Percentiles rank a stretch among this genome's conserved stretches.
phyloP scores from a whole-genome alignment of 2,329 filamentous ascomycete species.

The Cercospora sp. region DNA sequence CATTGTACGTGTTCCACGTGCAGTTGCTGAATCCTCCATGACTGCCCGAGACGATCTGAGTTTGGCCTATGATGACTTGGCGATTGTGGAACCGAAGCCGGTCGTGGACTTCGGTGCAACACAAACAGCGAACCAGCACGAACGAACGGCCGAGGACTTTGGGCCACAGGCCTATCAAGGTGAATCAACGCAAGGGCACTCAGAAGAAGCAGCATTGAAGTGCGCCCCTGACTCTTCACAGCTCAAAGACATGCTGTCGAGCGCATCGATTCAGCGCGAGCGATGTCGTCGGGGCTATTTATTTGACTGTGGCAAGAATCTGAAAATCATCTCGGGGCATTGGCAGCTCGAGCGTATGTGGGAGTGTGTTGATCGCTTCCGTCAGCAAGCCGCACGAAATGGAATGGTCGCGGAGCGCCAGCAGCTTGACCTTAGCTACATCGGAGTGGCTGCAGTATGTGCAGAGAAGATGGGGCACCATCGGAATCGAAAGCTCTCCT shows the following conservation, averaged over 20 bases:
- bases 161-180: constrained; percentile 30
- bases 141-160: constrained; percentile 31
- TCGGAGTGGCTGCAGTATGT: constrained; percentile 75
- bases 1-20: constrained; percentile 48
- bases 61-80: constrained; percentile 28
- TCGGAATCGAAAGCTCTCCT: constrained; percentile 30
- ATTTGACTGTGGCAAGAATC: constrained; percentile 64
- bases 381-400: constrained; percentile 63
- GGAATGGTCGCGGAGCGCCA: constrained; percentile 68
- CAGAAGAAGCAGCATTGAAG: constrained; percentile 13
- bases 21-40: constrained; percentile 45
- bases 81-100: constrained; percentile 28
- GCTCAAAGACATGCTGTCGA: constrained; percentile 28
- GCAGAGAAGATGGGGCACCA: constrained; percentile 56
- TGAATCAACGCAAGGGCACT: constrained; percentile 5
- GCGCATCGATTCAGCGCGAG: constrained; percentile 46
- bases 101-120: constrained; percentile 10
- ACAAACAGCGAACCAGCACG: constrained; percentile 23
- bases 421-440: constrained; percentile 70
- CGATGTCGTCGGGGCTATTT: constrained; percentile 59
- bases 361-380: constrained; percentile 69
- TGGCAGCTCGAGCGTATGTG: constrained; percentile 76
- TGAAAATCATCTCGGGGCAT: constrained; percentile 67
- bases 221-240: constrained; percentile 24
- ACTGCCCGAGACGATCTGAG: constrained; percentile 48